Evolutionary conservation across 352 stramenopile species (phyloP).

Genomic region (Pseudoperonospora humuli): DNA sequence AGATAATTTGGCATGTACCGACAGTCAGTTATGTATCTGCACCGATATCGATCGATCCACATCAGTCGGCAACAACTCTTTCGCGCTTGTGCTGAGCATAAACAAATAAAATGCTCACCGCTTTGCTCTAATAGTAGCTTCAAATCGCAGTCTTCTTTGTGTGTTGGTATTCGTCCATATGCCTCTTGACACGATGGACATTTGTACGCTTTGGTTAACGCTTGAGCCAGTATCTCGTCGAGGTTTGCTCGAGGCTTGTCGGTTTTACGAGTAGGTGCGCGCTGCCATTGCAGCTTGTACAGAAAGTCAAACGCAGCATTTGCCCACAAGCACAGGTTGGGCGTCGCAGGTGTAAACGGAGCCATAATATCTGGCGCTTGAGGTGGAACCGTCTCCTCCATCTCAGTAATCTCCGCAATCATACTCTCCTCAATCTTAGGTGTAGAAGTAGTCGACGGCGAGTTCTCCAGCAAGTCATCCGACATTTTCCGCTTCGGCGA

Average conservation of each 20-base stretch:
- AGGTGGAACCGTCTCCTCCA: constrained; percentile 17
- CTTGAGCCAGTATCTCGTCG: constrained; percentile 29
- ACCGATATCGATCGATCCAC: too few species aligned
- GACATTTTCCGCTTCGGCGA: constrained; percentile 4
- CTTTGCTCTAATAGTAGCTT: constrained; percentile 54
- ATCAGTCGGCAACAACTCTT: too few species aligned
- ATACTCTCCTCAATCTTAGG: constrained; percentile 7
- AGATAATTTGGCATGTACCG: not conserved
- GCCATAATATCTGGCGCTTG: constrained; percentile 4
- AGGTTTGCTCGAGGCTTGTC: constrained; percentile 18
- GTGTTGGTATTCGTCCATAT: constrained; percentile 35
- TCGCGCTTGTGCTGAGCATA: too few species aligned
- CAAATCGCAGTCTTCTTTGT: constrained; percentile 50
- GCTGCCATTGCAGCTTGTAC: constrained; percentile 57
- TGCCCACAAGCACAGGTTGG: constrained; percentile 57
- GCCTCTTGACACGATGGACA: constrained; percentile 42
- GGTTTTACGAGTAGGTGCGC: constrained; percentile 2
- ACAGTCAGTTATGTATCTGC: not conserved
- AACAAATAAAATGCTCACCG: constrained; percentile 8
- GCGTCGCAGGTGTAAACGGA: constrained; percentile 36
- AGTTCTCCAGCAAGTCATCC: constrained; percentile 3
- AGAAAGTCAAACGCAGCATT: constrained; percentile 73
- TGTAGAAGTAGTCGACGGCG: constrained; percentile 9
- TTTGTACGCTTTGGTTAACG: constrained; percentile 26
- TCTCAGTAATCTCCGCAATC: constrained; percentile 22